Evolutionary conservation across 352 stramenopile species (phyloP), one percentile per base, ranked within the genome.

Genomic region (Phytophthora colocasiae): DNA sequence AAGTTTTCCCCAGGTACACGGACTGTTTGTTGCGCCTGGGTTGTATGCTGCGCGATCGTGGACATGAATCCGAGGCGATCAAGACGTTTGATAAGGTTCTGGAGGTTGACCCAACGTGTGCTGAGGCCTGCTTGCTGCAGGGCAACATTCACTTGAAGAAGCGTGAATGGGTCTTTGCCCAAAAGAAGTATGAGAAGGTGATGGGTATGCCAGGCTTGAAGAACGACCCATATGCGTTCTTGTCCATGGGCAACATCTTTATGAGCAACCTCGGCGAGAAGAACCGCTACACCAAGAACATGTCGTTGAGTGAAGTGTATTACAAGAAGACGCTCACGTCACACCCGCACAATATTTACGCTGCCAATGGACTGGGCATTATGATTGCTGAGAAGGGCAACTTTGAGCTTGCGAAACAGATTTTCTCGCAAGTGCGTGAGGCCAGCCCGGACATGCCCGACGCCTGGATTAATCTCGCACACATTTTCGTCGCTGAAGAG

Each of bases 221-320:
- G 59, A 97, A 98, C 54, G 96, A 99, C 71, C 90, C 96, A 24
- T 99, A 99, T 78, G 95, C 97, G 9, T 97, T 98, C 75, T 78
- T 99, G 17, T 98, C 93, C 22, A 93, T 99, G 79, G 97, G 96
- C 45, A 99, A 99, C 60, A 98, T 99, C 59, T 99, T 98, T 73
- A 99, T 99, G 88, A 97, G 91, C 71, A 99, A 98, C 73, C 79
- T 99, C 7, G 92, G 97, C 29, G 94, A 97, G 40, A 97, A 97
- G 47, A 92, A 96, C 47, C 92, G 96, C 6, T 99, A 99, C 83
- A 93, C 89, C 22, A 98, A 98, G 76, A 97, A 99, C 81, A 95
- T 99, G 73, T 90, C 92, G 55, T 90, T 96, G 41, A 93, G 83
- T 48, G 94, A 97, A 65, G 94, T 97, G 24, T 99, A 98, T 72